Percentiles rank a stretch among this genome's conserved stretches.
Evolutionary conservation across 768 basidiomycete genomes (phyloP).

Genomic region (Russula foetens): DNA sequence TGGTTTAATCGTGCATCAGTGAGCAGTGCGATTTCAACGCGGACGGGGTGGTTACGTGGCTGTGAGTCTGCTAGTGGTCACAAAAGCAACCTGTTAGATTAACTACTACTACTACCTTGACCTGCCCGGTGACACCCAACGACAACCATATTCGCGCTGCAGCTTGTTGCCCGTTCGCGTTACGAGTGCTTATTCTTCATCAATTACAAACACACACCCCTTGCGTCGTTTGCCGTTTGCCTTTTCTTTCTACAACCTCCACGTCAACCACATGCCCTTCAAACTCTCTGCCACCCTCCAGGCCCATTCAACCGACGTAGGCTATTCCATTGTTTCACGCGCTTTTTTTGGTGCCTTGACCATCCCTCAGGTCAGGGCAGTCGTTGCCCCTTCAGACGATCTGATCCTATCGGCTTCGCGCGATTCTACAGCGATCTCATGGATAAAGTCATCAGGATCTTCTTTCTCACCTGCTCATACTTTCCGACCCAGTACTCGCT

Average conservation of each 20-base stretch:
- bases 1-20: background rate
- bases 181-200: background rate
- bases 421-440: constrained; percentile 84
- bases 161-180: too few species aligned
- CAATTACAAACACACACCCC: constrained; percentile 15
- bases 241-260: constrained; percentile 10
- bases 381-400: constrained; percentile 66
- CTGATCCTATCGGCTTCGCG: constrained; percentile 86
- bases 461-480: constrained; percentile 48
- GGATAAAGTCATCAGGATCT: constrained; percentile 49
- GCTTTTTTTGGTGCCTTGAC: constrained; percentile 22
- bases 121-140: too few species aligned
- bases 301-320: constrained; percentile 68
- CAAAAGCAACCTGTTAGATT: background rate
- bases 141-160: too few species aligned
- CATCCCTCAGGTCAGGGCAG: constrained; percentile 65
- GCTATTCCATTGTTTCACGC: constrained; percentile 26
- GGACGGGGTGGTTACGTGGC: background rate
- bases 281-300: constrained; percentile 66
- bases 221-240: background rate
- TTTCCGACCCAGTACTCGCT: constrained; percentile 60
- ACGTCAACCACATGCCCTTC: constrained; percentile 46
- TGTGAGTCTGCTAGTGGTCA: too few species aligned
- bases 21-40: background rate
- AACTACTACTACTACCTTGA: too few species aligned